Percentiles rank a stretch among this genome's conserved stretches.
These are phyloP conservation scores for Pythium volutum DNA, from an alignment of 352 stramenopile species.

Conservation along the genomic window DNA sequence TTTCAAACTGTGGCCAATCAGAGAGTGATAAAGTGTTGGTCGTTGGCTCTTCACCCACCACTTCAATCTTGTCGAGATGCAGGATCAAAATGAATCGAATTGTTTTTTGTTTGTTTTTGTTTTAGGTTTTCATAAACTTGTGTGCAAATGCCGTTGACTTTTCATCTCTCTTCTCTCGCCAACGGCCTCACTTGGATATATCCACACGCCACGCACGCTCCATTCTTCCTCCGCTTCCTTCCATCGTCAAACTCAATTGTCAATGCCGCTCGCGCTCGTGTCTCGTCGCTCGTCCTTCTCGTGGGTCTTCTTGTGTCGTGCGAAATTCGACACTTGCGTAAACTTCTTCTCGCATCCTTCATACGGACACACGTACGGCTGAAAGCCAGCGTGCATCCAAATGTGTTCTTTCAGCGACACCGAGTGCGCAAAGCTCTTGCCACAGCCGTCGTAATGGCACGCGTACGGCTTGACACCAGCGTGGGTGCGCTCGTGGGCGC, in stretches of 20 bases:
- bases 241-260: constrained; percentile 2
- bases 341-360: constrained; percentile 90
- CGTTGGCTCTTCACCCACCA: neutral
- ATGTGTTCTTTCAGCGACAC: constrained; percentile 92
- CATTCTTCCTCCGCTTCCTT: neutral
- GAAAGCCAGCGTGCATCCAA: constrained; percentile 88
- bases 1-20: constrained; percentile 20
- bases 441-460: constrained; percentile 88
- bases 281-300: constrained; percentile 69
- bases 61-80: neutral
- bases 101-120: constrained; percentile 6
- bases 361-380: constrained; percentile 90
- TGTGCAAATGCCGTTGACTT: neutral
- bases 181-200: neutral
- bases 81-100: neutral
- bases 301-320: constrained; percentile 86
- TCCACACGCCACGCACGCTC: neutral
- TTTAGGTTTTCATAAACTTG: constrained; percentile 3
- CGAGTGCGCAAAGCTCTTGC: constrained; percentile 89
- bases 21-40: constrained; percentile 1
- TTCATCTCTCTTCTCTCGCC: neutral
- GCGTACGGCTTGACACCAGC: constrained; percentile 88
- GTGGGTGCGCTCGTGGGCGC: constrained; percentile 90
- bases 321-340: constrained; percentile 86
- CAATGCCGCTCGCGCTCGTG: constrained; percentile 6